Base-by-base conservation (phyloP, 257 asterid genomes). In the Apocynum venetum region DNA sequence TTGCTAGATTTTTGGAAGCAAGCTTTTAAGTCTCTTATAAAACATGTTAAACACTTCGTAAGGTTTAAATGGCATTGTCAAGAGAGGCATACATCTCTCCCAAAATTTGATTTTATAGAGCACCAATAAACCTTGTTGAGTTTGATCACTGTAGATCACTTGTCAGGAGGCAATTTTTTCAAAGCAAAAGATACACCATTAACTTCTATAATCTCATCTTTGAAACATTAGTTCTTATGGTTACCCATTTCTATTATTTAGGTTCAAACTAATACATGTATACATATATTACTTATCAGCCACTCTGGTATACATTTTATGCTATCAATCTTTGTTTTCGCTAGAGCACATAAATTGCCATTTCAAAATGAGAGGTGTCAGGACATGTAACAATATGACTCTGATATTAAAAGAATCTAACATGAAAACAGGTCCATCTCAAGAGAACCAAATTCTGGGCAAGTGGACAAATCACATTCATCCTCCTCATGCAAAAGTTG, bases 401-500 rank as follows among this genome's bases (percentile, higher is more conserved):
- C 53, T 66, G 52, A 56, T 59, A 68, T 53, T n/a, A 53, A 36
- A 13, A 25, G 31, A 68, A 20, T 76, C 78, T 71, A 75, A 67
- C 71, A 72, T 74, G 77, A 76, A 82, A 77, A 74, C 87, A 85
- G 91, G 88, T 71, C 79, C 60, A 73, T 71, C 85, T 57, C 88
- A 65, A 71, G 84, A 82, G 71, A 84, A 84, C 74, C 81, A 84
- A 25, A n/a, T n/a, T 53, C 74, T 74, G 15, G 90, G 86, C 35
- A 89, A 76, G 53, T 94, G 98, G 97, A 77, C 81, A 73, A 87
- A 86, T 79, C 97, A 94, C 70, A 72, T 75, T 79, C 96, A 94
- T 65, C 98, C 97, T n/a, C 82, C 88, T 31, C 84, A 92, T 64
- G 96, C 97, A 38, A 88, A 84, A 87, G 88, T 80, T 13, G 96